These are phyloP conservation scores for Alternaria arbusti DNA, from an alignment of 2,329 filamentous ascomycete genomes.

Conservation along the genomic window DNA sequence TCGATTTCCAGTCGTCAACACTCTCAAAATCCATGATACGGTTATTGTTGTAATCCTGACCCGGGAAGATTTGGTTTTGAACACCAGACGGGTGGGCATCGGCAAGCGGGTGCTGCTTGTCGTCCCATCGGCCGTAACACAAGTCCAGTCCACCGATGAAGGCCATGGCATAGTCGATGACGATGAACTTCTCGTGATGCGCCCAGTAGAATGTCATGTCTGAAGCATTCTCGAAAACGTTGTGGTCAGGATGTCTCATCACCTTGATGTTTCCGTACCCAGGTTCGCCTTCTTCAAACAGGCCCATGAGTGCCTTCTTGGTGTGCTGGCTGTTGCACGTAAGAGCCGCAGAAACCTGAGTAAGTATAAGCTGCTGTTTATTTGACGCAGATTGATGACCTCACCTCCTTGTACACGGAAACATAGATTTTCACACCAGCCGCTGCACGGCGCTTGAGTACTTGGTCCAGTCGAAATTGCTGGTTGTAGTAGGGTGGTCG, in stretches of 20 bases:
- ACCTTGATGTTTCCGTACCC: conserved; percentile 88
- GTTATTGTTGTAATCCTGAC: conserved; percentile 98
- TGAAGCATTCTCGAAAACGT: conserved; percentile 88
- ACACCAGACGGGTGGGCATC: conserved; percentile 88
- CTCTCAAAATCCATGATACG: conserved; percentile 94
- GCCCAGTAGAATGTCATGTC: conserved; percentile 99
- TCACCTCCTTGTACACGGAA: conserved; percentile 85
- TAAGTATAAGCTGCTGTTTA: conserved; percentile 5
- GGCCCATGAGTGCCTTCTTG: conserved; percentile 80
- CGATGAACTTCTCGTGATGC: conserved; percentile 96
- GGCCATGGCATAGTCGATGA: conserved; percentile 87
- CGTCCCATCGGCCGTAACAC: conserved; percentile 95
- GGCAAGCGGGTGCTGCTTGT: conserved; percentile 80
- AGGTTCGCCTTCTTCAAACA: conserved; percentile 81
- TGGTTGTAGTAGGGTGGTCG: conserved; percentile 83
- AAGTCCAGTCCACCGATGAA: conserved; percentile 95
- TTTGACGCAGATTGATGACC: neutral
- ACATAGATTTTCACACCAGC: conserved; percentile 94
- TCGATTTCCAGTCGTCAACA: conserved; percentile 89
- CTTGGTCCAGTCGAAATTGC: conserved; percentile 83
- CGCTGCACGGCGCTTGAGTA: conserved; percentile 88
- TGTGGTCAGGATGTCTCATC: conserved; percentile 93
- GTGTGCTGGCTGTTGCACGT: conserved; percentile 94
- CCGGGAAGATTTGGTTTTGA: conserved; percentile 84
- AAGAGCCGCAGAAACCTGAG: conserved; percentile 56